A percentile compares a stretch with the other conserved stretches of the same genome.
Conservation (phyloP, 345 rosid species). For the Lenwebbia sp. region DNA sequence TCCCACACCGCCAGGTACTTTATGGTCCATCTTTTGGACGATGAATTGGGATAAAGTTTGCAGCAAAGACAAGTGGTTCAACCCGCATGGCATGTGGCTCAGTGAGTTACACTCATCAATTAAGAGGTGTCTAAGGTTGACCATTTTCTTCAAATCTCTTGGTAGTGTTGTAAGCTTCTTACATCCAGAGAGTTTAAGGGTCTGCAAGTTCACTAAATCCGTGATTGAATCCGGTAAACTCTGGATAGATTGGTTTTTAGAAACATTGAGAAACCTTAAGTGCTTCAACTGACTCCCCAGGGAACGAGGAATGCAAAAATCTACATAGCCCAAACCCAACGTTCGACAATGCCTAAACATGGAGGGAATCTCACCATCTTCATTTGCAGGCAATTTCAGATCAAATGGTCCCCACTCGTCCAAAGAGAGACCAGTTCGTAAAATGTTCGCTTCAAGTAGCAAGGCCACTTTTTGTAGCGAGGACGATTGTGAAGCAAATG, state of each 20-base stretch:
- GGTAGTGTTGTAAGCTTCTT: fast-evolving
- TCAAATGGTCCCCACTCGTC: fast-evolving
- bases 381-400: fast-evolving
- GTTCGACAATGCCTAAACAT: background rate
- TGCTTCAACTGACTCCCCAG: background rate
- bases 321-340: fast-evolving
- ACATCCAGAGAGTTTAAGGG: fast-evolving
- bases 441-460: background rate
- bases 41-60: fast-evolving
- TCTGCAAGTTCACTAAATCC: background rate
- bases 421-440: background rate
- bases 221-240: background rate
- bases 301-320: fast-evolving
- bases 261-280: background rate
- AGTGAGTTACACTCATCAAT: fast-evolving
- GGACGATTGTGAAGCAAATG: fast-evolving
- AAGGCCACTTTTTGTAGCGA: background rate
- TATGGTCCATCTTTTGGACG: background rate
- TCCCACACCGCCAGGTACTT: background rate
- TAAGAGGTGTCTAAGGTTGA: background rate
- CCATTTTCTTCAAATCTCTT: background rate
- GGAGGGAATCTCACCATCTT: background rate
- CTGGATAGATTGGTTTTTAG: fast-evolving
- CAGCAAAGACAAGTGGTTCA: background rate
- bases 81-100: background rate